Base-by-base conservation (phyloP, 2,329 filamentous ascomycete species). In the Tolypocladium nubicola region DNA sequence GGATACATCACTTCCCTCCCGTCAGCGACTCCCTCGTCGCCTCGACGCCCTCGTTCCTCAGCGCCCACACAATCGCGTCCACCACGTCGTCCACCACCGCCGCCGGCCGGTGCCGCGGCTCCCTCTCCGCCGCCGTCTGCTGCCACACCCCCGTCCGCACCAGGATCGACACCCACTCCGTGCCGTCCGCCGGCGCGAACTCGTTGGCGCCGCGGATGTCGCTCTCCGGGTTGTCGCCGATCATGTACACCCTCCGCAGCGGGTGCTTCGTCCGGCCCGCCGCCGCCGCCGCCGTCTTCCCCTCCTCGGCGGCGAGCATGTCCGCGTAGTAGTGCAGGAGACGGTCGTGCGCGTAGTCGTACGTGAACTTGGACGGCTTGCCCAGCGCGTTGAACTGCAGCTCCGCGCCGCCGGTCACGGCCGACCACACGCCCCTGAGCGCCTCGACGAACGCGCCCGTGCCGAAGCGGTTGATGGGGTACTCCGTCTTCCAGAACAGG, bases 401-500 rank as follows among this genome's bases (percentile, higher is more conserved):
- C 64, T 80, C 68, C 52, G 79, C 76, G 4, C 83, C 85, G 13
- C 79, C 79, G 0, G 90, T 95, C 5, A 89, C 75, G 23, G 85
- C 83, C 7, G 76, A 70, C 90, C 91, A 97, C 1, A 94, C 80
- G 0, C 91, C 92, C 62, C 86, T 82, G 19, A 97, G 74, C 0
- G 91, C 89, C 50, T 87, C 87, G 60, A 89, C 84, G 72, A 97
- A 97, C 1, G 89, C 91, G 21, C 94, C 94, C 70, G 97, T 94
- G 1, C 93, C 94, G 47, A 97, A 82, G 6, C 94, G 86, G 37
- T 93, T 90, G 54, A 93, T 81, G 59, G 88, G 89, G 71, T 96
- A 93, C 39, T 82, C 83, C 1, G 91, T 88, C 55, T 90, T 88
- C 92, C 92, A 99, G 66, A 91, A 81, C 4, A 97, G 76, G 72